Evolutionary conservation across 2,329 filamentous ascomycete genomes (phyloP).

Genomic region (Neofusicoccum kwambonambiense): DNA sequence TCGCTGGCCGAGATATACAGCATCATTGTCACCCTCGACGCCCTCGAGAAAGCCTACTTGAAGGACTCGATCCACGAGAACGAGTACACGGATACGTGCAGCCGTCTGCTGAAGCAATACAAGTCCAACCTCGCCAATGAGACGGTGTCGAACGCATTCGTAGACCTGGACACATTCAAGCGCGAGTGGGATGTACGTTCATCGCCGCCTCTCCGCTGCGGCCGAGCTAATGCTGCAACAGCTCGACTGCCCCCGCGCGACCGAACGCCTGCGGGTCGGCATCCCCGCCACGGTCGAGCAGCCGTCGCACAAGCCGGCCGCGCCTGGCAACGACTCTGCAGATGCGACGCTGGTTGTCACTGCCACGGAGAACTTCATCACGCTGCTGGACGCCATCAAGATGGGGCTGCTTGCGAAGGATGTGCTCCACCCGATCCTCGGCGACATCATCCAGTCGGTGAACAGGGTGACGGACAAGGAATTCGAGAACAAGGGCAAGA

Average conservation of each 20-base stretch:
- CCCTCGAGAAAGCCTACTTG: conserved; percentile 92
- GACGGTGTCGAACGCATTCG: conserved; percentile 82
- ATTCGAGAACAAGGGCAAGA: conserved; percentile 94
- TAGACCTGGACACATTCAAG: conserved; percentile 87
- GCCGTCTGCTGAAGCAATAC: conserved; percentile 91
- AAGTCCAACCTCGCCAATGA: conserved; percentile 91
- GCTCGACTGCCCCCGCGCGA: conserved; percentile 93
- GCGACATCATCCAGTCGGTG: conserved; percentile 93
- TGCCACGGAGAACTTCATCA: conserved; percentile 98
- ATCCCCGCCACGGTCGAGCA: conserved; percentile 80
- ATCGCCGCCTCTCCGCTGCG: background rate
- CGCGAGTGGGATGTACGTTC: conserved; percentile 70
- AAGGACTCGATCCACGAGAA: conserved; percentile 89
- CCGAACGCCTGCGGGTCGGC: conserved; percentile 86
- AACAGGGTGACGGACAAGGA: conserved; percentile 95
- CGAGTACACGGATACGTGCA: conserved; percentile 96
- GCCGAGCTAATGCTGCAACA: conserved; percentile 38
- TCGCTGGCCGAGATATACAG: conserved; percentile 97
- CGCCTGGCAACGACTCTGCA: conserved; percentile 41
- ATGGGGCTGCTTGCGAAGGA: conserved; percentile 92
- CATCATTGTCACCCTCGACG: conserved; percentile 93
- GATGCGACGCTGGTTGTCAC: conserved; percentile 74
- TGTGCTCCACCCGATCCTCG: conserved; percentile 89
- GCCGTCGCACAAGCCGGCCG: conserved; percentile 46
- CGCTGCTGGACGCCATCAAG: conserved; percentile 90